Base-by-base conservation (phyloP, 2,329 filamentous ascomycete species). In the Colletotrichum endophyticum region DNA sequence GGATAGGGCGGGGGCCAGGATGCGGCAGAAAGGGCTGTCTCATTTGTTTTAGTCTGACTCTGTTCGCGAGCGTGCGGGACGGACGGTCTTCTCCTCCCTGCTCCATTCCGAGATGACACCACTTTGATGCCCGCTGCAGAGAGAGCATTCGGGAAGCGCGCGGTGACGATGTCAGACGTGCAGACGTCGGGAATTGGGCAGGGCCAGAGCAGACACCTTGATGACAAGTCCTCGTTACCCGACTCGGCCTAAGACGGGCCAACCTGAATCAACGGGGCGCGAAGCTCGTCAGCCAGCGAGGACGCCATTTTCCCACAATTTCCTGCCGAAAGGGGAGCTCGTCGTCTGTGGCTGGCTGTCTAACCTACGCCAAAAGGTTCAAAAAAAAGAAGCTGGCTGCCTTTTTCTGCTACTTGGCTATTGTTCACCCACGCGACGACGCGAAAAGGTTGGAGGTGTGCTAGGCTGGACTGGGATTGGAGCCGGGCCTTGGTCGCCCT, bases 211-310 rank as follows among this genome's bases (percentile, higher is more conserved):
- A 28, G 25, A 59, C 19, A 49, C 27, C 56, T 30, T 62, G 25
- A 49, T n/a, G 27, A 30, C 25, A 36, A 57, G 44, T 32, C 13
- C 25, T 34, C 59, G 13, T 22, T 27, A 28, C 56, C 30, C 59
- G 11, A 62, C 27, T 62, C 59, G 59, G 59, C 27, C 44, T 49
- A 34, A 62, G 19, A 22, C 34, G 22, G 62, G 32, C 30, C 28
- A 62, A 70, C 67, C 67, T 70, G 67, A 70, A 62, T 27, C 67
- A 36, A n/a, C 67, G 32, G 34, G 67, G 67, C 53, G 67, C 67
- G 25, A 28, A 30, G 27, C 67, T 61, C 22, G 28, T 22, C 28
- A 22, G 66, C 30, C 61, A 62, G n/a, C 19, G 28, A 32, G 27
- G 19, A 32, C 30, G 59, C 28, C 56, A 28, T 59, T 28, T 49